Evolutionary conservation across 2,329 filamentous ascomycete genomes (phyloP).

Genomic region (Neobulgaria alba): DNA sequence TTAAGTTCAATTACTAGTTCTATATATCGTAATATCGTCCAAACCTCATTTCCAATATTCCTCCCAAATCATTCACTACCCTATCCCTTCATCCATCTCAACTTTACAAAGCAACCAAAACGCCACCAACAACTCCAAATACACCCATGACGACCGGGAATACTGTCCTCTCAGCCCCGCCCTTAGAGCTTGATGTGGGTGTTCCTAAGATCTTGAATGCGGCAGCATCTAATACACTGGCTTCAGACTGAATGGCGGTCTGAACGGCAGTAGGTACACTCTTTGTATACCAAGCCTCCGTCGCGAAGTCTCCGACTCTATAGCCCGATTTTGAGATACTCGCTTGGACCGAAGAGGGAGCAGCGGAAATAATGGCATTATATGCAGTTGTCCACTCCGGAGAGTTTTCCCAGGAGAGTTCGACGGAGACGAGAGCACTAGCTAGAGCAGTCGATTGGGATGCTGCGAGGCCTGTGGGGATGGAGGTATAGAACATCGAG

Average conservation of each 20-base stretch:
- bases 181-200: conserved; percentile 8
- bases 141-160: conserved; percentile 6
- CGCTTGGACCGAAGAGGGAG: conserved; percentile 9
- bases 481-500: conserved; percentile 12
- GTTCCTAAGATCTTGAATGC: conserved; percentile 15
- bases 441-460: conserved; percentile 19
- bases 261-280: conserved; percentile 10
- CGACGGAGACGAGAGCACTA: conserved; percentile 9
- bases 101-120: background rate
- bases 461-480: conserved; percentile 12
- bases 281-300: conserved; percentile 19
- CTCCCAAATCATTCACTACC: too few species aligned
- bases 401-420: conserved; percentile 12
- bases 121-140: conserved; percentile 9
- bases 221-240: conserved; percentile 10
- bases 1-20: too few species aligned
- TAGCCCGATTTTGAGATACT: conserved; percentile 12
- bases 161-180: conserved; percentile 5
- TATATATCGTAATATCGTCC: too few species aligned
- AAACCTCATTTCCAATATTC: too few species aligned
- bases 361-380: conserved; percentile 16
- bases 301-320: conserved; percentile 6
- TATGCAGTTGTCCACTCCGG: conserved; percentile 14
- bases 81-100: background rate
- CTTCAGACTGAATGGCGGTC: conserved; percentile 14